Evolutionary conservation across 108 stramenopile species (phyloP).

Genomic region (Conticribra guillardii): DNA sequence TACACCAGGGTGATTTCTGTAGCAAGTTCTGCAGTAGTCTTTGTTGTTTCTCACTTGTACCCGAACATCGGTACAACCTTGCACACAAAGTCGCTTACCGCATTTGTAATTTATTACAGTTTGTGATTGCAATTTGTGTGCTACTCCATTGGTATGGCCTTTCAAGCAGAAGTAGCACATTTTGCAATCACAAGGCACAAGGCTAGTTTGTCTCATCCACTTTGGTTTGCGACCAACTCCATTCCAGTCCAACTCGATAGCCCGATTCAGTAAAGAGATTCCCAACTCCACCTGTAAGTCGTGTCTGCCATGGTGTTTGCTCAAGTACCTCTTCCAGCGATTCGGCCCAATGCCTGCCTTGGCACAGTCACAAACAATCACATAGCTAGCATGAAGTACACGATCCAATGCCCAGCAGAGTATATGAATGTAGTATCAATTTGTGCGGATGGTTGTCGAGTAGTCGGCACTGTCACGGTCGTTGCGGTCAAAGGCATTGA

Average conservation of each 20-base stretch:
- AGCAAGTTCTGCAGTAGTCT: conserved; percentile 6
- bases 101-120: conserved; percentile 3
- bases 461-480: not conserved
- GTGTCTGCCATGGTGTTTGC: no score
- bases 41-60: not conserved
- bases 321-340: no score
- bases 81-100: not conserved
- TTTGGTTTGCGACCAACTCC: no score
- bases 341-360: no score
- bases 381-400: not conserved
- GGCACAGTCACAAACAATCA: not conserved
- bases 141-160: not conserved
- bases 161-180: no score
- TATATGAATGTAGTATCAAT: not conserved
- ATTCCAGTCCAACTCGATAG: no score
- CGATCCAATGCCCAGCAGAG: not conserved
- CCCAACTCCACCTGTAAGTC: no score
- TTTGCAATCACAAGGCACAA: no score
- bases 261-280: no score
- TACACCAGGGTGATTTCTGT: conserved; percentile 5
- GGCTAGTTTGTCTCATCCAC: no score
- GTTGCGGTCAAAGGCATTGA: not conserved
- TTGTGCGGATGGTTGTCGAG: not conserved
- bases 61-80: not conserved
- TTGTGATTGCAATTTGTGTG: not conserved